Conservation (phyloP, 306 rosid species). For the Medicago arabica region DNA sequence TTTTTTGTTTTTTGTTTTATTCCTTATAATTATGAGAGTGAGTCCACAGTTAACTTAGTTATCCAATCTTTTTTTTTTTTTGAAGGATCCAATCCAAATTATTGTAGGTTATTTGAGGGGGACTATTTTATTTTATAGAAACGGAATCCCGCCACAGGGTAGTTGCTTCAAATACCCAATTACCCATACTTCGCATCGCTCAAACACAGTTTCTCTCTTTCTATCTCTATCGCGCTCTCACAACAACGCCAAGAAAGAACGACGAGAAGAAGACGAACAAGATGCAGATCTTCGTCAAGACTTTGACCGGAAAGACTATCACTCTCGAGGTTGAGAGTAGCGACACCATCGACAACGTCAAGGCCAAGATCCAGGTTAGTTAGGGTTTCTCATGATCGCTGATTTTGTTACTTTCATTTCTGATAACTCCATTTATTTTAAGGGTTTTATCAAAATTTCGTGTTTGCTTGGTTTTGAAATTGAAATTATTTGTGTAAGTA, state of each 20-base stretch:
- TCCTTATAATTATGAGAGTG: too few relatives aligned
- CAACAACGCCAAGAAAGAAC: background rate
- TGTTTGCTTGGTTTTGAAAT: slow-evolving; percentile 1
- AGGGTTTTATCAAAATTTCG: slow-evolving; percentile 20
- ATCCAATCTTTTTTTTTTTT: too few relatives aligned
- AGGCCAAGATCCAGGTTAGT: slow-evolving; percentile 59
- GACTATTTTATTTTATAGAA: too few relatives aligned
- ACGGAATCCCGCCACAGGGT: background rate
- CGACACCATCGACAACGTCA: slow-evolving; percentile 63
- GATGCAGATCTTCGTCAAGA: slow-evolving; percentile 66
- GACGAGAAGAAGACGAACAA: background rate
- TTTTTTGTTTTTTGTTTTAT: too few relatives aligned
- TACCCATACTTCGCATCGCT: background rate
- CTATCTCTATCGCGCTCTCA: background rate
- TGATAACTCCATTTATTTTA: background rate
- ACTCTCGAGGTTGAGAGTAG: slow-evolving; percentile 65
- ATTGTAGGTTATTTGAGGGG: too few relatives aligned
- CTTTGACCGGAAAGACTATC: slow-evolving; percentile 62
- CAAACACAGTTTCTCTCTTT: background rate
- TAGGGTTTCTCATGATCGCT: slow-evolving; percentile 26
- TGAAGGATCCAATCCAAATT: too few relatives aligned
- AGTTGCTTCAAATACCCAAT: slow-evolving; percentile 1
- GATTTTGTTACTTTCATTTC: background rate
- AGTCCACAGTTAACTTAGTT: too few relatives aligned
- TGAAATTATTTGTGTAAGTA: background rate